Base-by-base conservation (phyloP, 805 yeast species). In the Monosporozyma yasuniensis region DNA sequence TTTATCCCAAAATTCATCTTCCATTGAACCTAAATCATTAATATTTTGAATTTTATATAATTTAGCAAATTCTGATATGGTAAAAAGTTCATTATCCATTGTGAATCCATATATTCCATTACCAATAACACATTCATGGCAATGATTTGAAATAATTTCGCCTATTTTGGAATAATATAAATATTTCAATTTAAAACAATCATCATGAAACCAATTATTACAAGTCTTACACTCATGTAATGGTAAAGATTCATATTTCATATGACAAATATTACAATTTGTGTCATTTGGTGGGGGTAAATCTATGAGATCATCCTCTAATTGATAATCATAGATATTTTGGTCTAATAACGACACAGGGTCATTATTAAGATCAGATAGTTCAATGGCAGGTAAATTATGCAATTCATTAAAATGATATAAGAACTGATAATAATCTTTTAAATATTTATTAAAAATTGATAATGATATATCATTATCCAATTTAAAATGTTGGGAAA, bases 91-190 rank as follows among this genome's bases (percentile, higher is more conserved):
- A 1, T 81, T 76, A 1, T 73, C 71, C 55, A 85, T 93, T 54
- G 84, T 90, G 64, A 91, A 90, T 0, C 95, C 96, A 60, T 87
- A 90, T 54, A 81, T 89, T 1, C 93, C 91, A 39, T 87, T 83
- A 0, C 96, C 96, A 12, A 84, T 72, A n/a, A 90, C 70, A 65
- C 98, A 90, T 50, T 76, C 77, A 46, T 83, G 84, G 64, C 98
- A 90, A 60, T 72, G 76, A 0, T 65, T 60, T 22, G 12, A 6
- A 10, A 25, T 3, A 19, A 19, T 4, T 18, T 19, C n/a, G n/a
- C n/a, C n/a, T n/a, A n/a, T n/a, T n/a, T n/a, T n/a, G n/a, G n/a
- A n/a, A n/a, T n/a, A n/a, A n/a, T n/a, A n/a, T n/a, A n/a, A n/a
- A 9, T 35, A 18, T 21, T 35, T 21, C 14, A 19, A 22, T 5